Percentiles rank a stretch among this genome's conserved stretches.
phyloP scores from a whole-genome alignment of 495 filamentous ascomycete species.

The Tuber magnatum region DNA sequence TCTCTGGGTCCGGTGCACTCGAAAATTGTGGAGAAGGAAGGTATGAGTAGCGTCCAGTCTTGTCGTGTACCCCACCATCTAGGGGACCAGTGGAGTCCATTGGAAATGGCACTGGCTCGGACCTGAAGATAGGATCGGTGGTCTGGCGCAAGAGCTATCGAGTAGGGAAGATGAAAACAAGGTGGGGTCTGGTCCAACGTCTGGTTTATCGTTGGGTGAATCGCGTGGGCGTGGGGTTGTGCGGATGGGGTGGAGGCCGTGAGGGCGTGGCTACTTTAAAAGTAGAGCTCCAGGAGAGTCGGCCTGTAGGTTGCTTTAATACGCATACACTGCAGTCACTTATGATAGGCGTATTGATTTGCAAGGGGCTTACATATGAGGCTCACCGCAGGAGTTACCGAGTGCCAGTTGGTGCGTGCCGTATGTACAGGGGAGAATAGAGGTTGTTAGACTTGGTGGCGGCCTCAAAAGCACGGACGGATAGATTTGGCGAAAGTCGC shows the following conservation, averaged over 20 bases:
- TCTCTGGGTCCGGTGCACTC: conserved; percentile 18
- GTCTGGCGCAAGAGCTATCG: conserved; percentile 30
- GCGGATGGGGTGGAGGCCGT: conserved; percentile 21
- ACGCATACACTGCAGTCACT: conserved; percentile 14
- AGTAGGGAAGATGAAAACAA: conserved; percentile 25
- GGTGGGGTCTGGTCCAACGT: conserved; percentile 25
- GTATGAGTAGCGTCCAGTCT: conserved; percentile 25
- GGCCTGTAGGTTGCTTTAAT: conserved; percentile 19
- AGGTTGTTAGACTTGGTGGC: conserved; percentile 1
- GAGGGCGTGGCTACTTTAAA: conserved; percentile 31
- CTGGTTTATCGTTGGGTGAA: conserved; percentile 22
- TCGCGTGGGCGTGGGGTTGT: conserved; percentile 17
- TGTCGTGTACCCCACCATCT: conserved; percentile 24
- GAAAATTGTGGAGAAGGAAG: conserved; percentile 28
- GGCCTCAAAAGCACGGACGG: conserved; percentile 22
- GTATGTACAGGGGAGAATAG: conserved; percentile 16
- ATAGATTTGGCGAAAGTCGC: conserved; percentile 30
- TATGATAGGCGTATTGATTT: conserved; percentile 32
- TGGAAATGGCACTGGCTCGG: conserved; percentile 18
- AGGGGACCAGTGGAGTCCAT: conserved; percentile 28
- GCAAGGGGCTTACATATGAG: conserved; percentile 33
- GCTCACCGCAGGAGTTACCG: conserved; percentile 33
- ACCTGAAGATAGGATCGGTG: conserved; percentile 28
- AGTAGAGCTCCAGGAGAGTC: conserved; percentile 25
- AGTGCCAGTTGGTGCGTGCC: conserved; percentile 19